Percentiles rank a stretch among this genome's conserved stretches.
Conservation (phyloP, 306 rosid genomes). For the Betula pendula region DNA sequence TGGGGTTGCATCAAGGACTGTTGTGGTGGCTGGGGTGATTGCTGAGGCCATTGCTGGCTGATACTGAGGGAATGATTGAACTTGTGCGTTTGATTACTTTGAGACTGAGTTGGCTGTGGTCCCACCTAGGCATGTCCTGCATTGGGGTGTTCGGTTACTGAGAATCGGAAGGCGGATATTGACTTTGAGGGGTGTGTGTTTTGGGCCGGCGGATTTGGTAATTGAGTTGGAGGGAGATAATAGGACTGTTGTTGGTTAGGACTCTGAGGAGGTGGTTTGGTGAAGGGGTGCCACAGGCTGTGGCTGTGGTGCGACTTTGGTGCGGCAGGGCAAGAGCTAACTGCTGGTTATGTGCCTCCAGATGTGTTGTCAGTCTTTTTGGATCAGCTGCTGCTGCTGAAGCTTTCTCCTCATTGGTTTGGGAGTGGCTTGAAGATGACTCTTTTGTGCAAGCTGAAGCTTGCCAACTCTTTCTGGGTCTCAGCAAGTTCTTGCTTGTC, state of each 20-base stretch:
- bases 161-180: slow-evolving; percentile 64
- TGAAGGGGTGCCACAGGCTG: slow-evolving; percentile 49
- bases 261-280: slow-evolving; percentile 64
- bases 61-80: slow-evolving; percentile 75
- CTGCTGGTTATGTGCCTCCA: slow-evolving; percentile 73
- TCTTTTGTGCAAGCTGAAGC: slow-evolving; percentile 86
- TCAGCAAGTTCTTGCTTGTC: slow-evolving; percentile 98
- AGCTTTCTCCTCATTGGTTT: slow-evolving; percentile 73
- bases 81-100: slow-evolving; percentile 55
- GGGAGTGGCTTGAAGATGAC: slow-evolving; percentile 70
- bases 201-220: slow-evolving; percentile 55
- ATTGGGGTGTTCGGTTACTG: slow-evolving; percentile 69
- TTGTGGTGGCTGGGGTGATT: slow-evolving; percentile 50
- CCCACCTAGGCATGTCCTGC: slow-evolving; percentile 61
- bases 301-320: slow-evolving; percentile 63
- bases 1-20: slow-evolving; percentile 70
- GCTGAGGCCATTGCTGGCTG: slow-evolving; percentile 53
- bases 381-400: slow-evolving; percentile 56
- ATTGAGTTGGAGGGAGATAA: slow-evolving; percentile 62
- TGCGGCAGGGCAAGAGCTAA: slow-evolving; percentile 89
- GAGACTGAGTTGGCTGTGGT: slow-evolving; percentile 62
- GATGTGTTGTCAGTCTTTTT: slow-evolving; percentile 62
- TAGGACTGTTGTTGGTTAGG: slow-evolving; percentile 63
- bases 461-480: slow-evolving; percentile 93
- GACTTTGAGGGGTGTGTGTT: slow-evolving; percentile 63